Conservation (phyloP, 225 moss, liverwort and hornwort species). For the Marchantia polymorpha region DNA sequence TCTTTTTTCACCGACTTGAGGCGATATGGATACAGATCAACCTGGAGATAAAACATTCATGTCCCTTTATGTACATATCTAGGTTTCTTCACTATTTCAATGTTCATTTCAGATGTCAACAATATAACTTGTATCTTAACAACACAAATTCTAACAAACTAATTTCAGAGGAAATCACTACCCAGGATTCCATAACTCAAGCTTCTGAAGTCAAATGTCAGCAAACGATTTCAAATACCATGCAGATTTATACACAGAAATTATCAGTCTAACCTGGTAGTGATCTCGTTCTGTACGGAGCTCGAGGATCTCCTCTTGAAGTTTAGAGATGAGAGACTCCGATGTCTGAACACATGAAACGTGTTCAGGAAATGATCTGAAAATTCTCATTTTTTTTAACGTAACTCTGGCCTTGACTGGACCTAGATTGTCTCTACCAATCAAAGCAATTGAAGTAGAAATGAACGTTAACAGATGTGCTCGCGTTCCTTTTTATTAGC, state of each 20-base stretch:
- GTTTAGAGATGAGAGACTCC: constrained; percentile 56
- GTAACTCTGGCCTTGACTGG: not conserved
- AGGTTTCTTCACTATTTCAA: no score
- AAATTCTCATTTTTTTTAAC: not conserved
- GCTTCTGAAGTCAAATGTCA: no score
- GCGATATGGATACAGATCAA: no score
- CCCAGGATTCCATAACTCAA: no score
- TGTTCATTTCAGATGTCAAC: not conserved
- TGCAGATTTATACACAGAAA: not conserved
- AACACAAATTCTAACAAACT: not conserved
- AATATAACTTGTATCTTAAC: not conserved
- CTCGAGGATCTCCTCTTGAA: constrained; percentile 73
- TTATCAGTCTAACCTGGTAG: constrained; percentile 51
- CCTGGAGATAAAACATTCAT: no score
- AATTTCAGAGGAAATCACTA: not conserved
- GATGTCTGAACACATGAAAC: constrained; percentile 37
- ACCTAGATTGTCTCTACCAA: not conserved
- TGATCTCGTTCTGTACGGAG: constrained; percentile 60
- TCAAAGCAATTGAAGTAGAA: not conserved
- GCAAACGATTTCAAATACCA: not conserved
- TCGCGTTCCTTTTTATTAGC: not conserved
- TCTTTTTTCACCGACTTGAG: not conserved
- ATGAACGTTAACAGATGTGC: not conserved
- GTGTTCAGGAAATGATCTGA: not conserved
- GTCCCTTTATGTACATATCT: no score